Base-by-base conservation (phyloP, 2,329 filamentous ascomycete species). In the Aspergillus uvarum region DNA sequence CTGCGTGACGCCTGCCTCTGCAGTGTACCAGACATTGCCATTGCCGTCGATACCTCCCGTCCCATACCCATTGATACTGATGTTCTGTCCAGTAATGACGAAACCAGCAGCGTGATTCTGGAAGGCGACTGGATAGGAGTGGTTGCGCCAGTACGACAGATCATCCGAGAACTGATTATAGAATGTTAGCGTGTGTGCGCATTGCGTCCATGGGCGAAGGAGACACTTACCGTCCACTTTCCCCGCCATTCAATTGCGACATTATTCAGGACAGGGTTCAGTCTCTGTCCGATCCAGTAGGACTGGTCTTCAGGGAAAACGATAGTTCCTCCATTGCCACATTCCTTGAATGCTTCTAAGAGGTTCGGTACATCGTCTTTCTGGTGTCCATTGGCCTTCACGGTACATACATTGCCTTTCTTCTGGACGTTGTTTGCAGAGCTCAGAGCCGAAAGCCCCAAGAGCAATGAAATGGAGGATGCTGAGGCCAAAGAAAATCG, bases 101-200 rank as follows among this genome's bases (percentile, higher is more conserved):
- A 85, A 83, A 16, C 80, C 79, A 0, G 83, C 83, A n/a, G 70
- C 71, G 63, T 85, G 83, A 65, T 85, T 85, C 65, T 85, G 83
- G 63, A 85, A 85, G 4, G 73, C 70, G 35, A 85, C 76, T 7
- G 76, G 79, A 62, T 84, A 85, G 0, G 80, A 79, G 61, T 84
- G 81, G 50, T 80, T 78, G 54, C 83, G 76, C 83, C 83, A 85
- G 69, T 85, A 84, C 19, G 70, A 68, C n/a, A 85, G 70, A 66
- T 85, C 74, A 51, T 80, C 76, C 2, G 81, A 82, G 62, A 82
- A 77, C 76, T 79, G 59, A 16, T 42, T 6, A 22, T 7, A 48
- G 14, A n/a, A 11, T 14, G n/a, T 55, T 22, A 60, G 8, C 26
- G 32, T 51, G 3, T 47, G 4, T 42, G 31, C 32, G 11, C 22